Conservation (phyloP, 352 stramenopile species). For the Saprolegnia parasitica region DNA sequence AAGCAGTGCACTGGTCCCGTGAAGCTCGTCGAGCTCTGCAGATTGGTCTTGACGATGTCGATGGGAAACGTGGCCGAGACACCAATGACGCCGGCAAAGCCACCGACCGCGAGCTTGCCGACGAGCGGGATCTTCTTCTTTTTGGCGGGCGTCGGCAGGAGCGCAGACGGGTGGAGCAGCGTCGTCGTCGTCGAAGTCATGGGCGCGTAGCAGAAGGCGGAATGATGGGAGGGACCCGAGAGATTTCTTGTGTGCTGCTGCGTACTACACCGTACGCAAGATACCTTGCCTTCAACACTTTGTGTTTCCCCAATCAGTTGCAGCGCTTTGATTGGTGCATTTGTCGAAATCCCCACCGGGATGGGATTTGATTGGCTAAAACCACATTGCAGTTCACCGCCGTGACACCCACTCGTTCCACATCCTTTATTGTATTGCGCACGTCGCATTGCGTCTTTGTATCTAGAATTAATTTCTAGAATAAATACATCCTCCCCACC, state of each 20-base stretch:
- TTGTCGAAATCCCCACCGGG: neutral
- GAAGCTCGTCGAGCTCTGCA: slow-evolving; percentile 78
- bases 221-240: neutral
- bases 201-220: neutral
- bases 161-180: neutral
- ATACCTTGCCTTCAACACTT: slow-evolving; percentile 1
- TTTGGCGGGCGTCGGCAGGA: neutral
- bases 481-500: neutral
- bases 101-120: slow-evolving; percentile 79
- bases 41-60: slow-evolving; percentile 91
- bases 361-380: slow-evolving; percentile 1
- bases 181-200: neutral
- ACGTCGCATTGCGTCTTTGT: neutral
- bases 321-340: neutral
- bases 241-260: neutral
- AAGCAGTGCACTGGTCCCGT: slow-evolving; percentile 63
- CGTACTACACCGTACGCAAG: neutral
- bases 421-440: slow-evolving; percentile 1
- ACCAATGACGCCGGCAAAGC: slow-evolving; percentile 80
- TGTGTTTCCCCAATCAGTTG: neutral
- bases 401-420: neutral
- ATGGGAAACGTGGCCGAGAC: slow-evolving; percentile 86
- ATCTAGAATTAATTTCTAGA: slow-evolving; percentile 4
- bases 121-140: slow-evolving; percentile 63
- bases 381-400: slow-evolving; percentile 2